These are phyloP conservation scores for Fusarium miscanthi DNA, from an alignment of 2,329 filamentous ascomycete genomes.

Conservation along the genomic window DNA sequence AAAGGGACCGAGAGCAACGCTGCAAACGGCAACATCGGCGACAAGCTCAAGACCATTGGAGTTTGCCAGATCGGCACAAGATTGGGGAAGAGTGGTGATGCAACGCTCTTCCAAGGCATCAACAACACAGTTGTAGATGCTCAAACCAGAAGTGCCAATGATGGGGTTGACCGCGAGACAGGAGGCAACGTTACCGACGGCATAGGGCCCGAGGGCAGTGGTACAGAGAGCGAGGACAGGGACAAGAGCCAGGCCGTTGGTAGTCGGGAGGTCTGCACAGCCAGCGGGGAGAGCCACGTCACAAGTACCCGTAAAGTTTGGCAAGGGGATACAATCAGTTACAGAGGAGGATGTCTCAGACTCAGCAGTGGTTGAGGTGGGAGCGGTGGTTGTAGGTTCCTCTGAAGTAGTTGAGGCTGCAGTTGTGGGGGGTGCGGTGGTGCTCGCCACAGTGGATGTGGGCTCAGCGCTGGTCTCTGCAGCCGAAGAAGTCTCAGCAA, in stretches of 20 bases:
- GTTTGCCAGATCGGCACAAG: background rate
- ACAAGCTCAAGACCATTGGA: constrained; percentile 1
- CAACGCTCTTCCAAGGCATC: background rate
- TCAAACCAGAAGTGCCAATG: too few relatives aligned
- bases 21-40: background rate
- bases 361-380: background rate
- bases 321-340: background rate
- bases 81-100: background rate
- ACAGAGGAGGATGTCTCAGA: too few relatives aligned
- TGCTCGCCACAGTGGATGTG: background rate
- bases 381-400: background rate
- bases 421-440: background rate
- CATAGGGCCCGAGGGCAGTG: too few relatives aligned
- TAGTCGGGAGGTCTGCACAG: background rate
- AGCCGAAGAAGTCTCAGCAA: background rate
- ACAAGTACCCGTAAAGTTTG: background rate
- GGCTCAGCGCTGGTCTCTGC: background rate
- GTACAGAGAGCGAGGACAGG: too few relatives aligned
- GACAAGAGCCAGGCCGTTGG: background rate
- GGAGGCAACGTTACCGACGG: too few relatives aligned
- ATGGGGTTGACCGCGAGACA: background rate
- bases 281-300: background rate
- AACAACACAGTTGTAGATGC: background rate
- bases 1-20: background rate
- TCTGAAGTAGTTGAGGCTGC: background rate